Conservation (phyloP, 345 rosid species). For the Camelina laxa region DNA sequence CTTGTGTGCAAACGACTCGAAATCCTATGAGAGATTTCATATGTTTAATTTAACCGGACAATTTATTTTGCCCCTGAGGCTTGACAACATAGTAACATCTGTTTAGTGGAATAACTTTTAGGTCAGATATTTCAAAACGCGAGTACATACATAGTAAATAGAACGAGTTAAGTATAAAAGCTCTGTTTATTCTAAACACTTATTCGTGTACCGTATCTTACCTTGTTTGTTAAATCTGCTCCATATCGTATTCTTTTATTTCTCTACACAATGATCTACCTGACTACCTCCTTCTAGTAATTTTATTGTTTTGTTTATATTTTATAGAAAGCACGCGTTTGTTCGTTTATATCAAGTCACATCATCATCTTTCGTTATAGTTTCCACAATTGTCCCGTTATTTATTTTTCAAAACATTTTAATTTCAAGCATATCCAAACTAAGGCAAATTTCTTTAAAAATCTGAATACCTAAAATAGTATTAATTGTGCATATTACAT, state of each 20-base stretch:
- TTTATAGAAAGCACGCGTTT: constrained; percentile 10
- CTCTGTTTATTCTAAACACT: neutral
- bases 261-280: constrained; percentile 17
- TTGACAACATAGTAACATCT: neutral
- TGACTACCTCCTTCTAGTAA: neutral
- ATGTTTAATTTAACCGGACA: neutral
- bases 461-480: neutral
- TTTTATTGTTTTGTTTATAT: neutral
- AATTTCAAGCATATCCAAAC: constrained; percentile 33
- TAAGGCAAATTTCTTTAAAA: neutral
- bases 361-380: constrained; percentile 22
- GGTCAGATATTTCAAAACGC: neutral
- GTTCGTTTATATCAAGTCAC: constrained; percentile 24
- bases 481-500: constrained; percentile 21
- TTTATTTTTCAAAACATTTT: neutral
- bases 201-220: too few relatives aligned
- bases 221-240: neutral
- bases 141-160: neutral
- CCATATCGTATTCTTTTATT: constrained; percentile 4
- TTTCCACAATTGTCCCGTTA: constrained; percentile 1
- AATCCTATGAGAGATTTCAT: neutral
- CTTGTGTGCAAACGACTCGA: neutral
- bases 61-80: neutral
- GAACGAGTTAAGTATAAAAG: neutral
- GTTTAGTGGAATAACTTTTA: neutral